phyloP scores from a whole-genome alignment of 495 filamentous ascomycete species.

The Melanomma pulvis-pyrius region DNA sequence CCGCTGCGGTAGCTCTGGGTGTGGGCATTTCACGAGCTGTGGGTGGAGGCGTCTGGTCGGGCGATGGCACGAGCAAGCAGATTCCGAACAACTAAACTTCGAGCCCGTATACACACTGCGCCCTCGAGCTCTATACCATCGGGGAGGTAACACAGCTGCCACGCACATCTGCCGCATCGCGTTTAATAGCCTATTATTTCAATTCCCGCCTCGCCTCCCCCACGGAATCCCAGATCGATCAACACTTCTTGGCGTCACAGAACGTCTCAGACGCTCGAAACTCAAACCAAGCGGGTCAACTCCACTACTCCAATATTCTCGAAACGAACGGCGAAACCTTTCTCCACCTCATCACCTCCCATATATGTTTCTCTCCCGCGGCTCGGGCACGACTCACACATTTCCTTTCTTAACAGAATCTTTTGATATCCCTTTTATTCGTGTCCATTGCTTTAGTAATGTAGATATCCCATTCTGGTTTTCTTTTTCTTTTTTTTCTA shows the following conservation, averaged over 20 bases:
- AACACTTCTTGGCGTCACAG: neutral
- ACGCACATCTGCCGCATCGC: neutral
- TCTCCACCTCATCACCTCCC: neutral
- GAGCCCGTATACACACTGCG: neutral
- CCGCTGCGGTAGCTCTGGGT: constrained; percentile 61
- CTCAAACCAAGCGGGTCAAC: neutral
- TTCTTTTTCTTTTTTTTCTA: neutral
- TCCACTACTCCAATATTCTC: neutral
- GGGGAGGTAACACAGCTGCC: neutral
- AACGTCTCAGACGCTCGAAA: neutral
- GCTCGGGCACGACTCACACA: neutral
- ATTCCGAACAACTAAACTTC: constrained; percentile 28
- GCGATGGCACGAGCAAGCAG: constrained; percentile 27
- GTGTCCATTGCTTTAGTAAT: constrained; percentile 1
- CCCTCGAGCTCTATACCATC: neutral
- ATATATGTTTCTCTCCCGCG: neutral
- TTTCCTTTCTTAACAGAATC: neutral
- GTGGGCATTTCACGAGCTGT: constrained; percentile 65
- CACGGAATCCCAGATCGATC: neutral
- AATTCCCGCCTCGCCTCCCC: neutral
- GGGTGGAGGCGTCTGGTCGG: constrained; percentile 59
- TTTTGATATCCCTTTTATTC: neutral
- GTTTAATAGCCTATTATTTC: neutral
- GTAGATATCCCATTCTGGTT: neutral
- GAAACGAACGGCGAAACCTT: neutral